Evolutionary conservation across 768 basidiomycete species (phyloP), one percentile per base, ranked within the genome.

Genomic region (Dacryopinax spathularia): DNA sequence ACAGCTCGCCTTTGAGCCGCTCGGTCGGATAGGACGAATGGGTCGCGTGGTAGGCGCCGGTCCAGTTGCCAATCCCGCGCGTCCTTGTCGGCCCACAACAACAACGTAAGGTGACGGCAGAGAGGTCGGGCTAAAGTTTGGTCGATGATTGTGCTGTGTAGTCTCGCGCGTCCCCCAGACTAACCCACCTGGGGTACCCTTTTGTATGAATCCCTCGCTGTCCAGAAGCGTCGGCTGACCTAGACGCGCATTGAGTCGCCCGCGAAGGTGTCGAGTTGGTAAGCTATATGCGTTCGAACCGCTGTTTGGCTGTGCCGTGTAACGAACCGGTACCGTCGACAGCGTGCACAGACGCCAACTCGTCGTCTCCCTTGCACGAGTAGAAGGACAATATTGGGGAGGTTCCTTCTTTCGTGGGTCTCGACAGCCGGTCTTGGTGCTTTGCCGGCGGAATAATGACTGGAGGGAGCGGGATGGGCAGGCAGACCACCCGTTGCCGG

Each of bases 21-120:
- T n/a, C 48, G 48, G 29, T 18, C 13, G 48, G 48, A 31, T 9
- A 20, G n/a, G n/a, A n/a, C n/a, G 29, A 13, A 20, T 25, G 15
- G 48, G 15, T 25, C 25, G 39, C 39, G 39, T 56, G 29, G 13
- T 29, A 56, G 48, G 48, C 48, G 48, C 48, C 31, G 48, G 48
- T 56, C 48, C 48, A 56, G 48, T 56, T 56, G 48, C 3, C 48
- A 56, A 56, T 56, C 48, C 48, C 48, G 48, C 20, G 48, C 5
- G 9, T 25, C 31, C 29, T 31, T 56, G 15, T 18, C 31, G 22
- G 43, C 25, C 25, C 48, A 56, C 48, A 31, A 56, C 25, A 56
- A 56, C 48, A 56, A 56, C 48, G 48, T 56, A 56, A 56, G 18
- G 48, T 56, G 20, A 56, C 48, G 48, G 48, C 22, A 56, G 48